Conservation (phyloP, 2,329 filamentous ascomycete species). For the Calcarisporium arbuscula region DNA sequence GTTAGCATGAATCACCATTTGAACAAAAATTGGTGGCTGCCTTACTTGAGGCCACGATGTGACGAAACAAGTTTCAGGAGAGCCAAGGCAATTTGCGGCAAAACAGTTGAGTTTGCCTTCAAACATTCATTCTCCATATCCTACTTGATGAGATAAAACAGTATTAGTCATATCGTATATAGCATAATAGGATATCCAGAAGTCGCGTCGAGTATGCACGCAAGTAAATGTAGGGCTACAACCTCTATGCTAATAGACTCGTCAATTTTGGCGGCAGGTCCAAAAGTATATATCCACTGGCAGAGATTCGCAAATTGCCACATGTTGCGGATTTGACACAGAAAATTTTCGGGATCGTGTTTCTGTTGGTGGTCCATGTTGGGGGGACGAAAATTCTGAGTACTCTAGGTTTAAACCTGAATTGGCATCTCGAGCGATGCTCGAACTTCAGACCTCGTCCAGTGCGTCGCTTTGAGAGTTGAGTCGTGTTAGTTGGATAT, state of each 20-base stretch:
- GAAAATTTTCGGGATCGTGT: conserved; percentile 26
- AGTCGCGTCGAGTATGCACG: no score
- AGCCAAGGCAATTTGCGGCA: conserved; percentile 77
- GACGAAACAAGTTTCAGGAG: conserved; percentile 91
- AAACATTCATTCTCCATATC: conserved; percentile 85
- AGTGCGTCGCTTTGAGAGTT: no score
- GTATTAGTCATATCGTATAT: background rate
- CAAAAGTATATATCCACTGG: conserved; percentile 92
- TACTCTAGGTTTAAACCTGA: background rate
- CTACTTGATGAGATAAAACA: conserved; percentile 37
- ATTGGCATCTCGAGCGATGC: no score
- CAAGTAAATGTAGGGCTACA: no score
- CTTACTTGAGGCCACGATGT: conserved; percentile 85
- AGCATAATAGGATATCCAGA: background rate
- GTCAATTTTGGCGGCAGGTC: conserved; percentile 81
- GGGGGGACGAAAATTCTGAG: background rate
- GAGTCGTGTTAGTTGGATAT: background rate
- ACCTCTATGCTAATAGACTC: conserved; percentile 88
- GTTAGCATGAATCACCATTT: conserved; percentile 12
- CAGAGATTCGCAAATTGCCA: conserved; percentile 94
- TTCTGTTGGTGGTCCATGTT: background rate
- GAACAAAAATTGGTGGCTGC: conserved; percentile 14
- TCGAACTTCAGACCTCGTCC: no score
- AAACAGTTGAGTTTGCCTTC: conserved; percentile 65
- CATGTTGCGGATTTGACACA: conserved; percentile 73